These are phyloP conservation scores for Sordariomycetes sp. DNA, from an alignment of 2,329 filamentous ascomycete genomes.

Conservation along the genomic window DNA sequence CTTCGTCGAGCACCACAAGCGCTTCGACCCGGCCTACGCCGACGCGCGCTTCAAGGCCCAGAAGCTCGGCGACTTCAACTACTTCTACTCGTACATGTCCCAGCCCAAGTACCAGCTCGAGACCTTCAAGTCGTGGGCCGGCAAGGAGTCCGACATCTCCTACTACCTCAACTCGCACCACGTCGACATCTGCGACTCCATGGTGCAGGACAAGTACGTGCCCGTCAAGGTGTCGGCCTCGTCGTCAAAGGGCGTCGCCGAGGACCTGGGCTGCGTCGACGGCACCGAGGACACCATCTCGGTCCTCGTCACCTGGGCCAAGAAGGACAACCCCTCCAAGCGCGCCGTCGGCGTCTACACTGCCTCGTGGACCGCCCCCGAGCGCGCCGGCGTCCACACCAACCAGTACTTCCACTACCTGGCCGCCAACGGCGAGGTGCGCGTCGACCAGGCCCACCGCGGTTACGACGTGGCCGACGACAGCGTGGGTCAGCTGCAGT, in stretches of 20 bases:
- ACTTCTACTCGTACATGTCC: slow-evolving; percentile 96
- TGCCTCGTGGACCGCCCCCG: slow-evolving; percentile 87
- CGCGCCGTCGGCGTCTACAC: slow-evolving; percentile 85
- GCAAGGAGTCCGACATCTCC: slow-evolving; percentile 83
- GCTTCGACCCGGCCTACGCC: slow-evolving; percentile 86
- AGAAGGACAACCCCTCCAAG: slow-evolving; percentile 58
- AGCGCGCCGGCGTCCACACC: slow-evolving; percentile 87
- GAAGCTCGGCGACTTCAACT: slow-evolving; percentile 88
- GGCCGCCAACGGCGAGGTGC: slow-evolving; percentile 73
- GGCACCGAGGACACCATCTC: slow-evolving; percentile 92
- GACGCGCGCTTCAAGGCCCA: slow-evolving; percentile 73
- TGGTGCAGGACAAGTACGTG: slow-evolving; percentile 66
- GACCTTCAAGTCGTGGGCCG: slow-evolving; percentile 93
- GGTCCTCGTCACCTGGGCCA: slow-evolving; percentile 79
- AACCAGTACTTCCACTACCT: slow-evolving; percentile 98
- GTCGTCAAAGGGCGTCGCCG: slow-evolving; percentile 70
- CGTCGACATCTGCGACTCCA: slow-evolving; percentile 84
- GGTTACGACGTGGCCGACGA: slow-evolving; percentile 94
- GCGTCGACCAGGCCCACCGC: slow-evolving; percentile 86
- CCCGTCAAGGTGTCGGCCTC: slow-evolving; percentile 73
- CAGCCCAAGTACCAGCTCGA: slow-evolving; percentile 87
- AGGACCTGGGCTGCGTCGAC: slow-evolving; percentile 65
- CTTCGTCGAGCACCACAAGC: slow-evolving; percentile 94
- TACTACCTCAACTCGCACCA: slow-evolving; percentile 97
- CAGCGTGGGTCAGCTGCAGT: slow-evolving; percentile 57